Evolutionary conservation across 768 basidiomycete species (phyloP).

Genomic region (Tricholoma bakamatsutake): DNA sequence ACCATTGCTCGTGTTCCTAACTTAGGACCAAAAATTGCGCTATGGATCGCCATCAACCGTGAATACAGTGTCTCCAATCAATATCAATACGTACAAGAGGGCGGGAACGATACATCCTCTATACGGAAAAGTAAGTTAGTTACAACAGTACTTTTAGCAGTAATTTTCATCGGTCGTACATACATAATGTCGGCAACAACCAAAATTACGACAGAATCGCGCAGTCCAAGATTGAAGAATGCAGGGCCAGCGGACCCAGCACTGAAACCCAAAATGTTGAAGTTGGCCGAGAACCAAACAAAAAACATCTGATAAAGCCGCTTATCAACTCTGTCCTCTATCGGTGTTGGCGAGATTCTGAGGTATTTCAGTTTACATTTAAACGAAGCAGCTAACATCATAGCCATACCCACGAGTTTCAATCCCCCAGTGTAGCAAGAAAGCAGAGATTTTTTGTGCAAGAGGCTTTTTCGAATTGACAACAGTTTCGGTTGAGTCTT

Average conservation of each 20-base stretch:
- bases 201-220: conserved; percentile 46
- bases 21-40: conserved; percentile 68
- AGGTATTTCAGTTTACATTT: background rate
- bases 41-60: conserved; percentile 7
- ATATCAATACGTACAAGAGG: conserved; percentile 41
- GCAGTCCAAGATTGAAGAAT: conserved; percentile 48
- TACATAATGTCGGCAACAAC: conserved; percentile 36
- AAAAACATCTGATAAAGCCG: conserved; percentile 63
- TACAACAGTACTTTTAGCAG: background rate
- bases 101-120: conserved; percentile 47
- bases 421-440: conserved; percentile 24
- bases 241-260: conserved; percentile 56
- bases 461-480: background rate
- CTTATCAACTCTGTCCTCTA: conserved; percentile 45
- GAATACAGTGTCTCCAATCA: background rate
- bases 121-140: background rate
- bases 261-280: conserved; percentile 60
- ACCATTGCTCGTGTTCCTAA: conserved; percentile 81
- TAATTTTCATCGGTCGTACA: conserved; percentile 7
- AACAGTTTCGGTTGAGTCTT: background rate
- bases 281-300: conserved; percentile 66
- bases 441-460: conserved; percentile 10
- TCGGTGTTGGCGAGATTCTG: conserved; percentile 51
- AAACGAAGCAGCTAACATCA: background rate
- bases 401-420: conserved; percentile 28